Evolutionary conservation across 305 asterid genomes (phyloP), one percentile per base, ranked within the genome.

Genomic region (Vinca major): DNA sequence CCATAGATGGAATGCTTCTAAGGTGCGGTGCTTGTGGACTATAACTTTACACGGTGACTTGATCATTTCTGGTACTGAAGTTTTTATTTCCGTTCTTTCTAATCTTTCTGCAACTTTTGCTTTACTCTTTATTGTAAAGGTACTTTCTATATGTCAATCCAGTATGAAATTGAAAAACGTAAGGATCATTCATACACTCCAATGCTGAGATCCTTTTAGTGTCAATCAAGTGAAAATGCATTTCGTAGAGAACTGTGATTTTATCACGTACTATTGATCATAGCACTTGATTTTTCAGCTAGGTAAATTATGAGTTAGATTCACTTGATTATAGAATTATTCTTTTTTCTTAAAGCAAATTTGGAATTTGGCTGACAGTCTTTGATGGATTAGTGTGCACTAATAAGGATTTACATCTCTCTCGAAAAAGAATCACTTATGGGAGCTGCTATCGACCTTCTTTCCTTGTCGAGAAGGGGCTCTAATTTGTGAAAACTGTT

Each of bases 11-110:
- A n/a, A 48, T 26, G 20, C 43, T 47, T 51, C 21, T 6, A 10
- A 51, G 60, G 8, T 50, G 69, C 41, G 44, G 26, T 66, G 33
- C 50, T 37, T 20, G 5, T 36, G 44, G 60, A 36, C 47, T 16
- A 14, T 66, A 61, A 61, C 65, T 50, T 66, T 16, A 21, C 16
- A 33, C 0, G 7, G 16, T 2, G 9, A 11, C 8, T 8, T 36
- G 49, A 49, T 50, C 57, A 49, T 33, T 57, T 49, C 44, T 66
- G 70, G 61, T 66, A 36, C 33, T 48, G 44, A 66, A 49, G 45
- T 66, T 63, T 66, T n/a, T 14, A 50, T 36, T 26, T 36, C 4
- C 47, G 16, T 61, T 61, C 14, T 9, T 61, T 37, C 65, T 60
- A 60, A 39, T 37, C 48, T 60, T 5, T 2, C 65, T 37, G 36